A percentile compares a stretch with the other conserved stretches of the same genome.
Conservation (phyloP, 345 rosid species). For the Moricandia arvensis region DNA sequence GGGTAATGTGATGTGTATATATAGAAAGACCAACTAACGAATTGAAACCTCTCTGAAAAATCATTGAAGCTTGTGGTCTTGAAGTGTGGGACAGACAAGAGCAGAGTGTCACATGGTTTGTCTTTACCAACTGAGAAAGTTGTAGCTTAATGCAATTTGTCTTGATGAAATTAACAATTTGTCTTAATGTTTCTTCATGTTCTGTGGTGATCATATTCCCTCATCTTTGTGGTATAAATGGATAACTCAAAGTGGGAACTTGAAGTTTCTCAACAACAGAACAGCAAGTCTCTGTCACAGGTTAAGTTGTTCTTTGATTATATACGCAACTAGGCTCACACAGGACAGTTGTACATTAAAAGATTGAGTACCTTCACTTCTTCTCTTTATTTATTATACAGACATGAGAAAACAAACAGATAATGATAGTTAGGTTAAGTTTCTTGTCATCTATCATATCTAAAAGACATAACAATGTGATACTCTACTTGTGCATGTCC, state of each 20-base stretch:
- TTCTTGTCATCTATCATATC: too few species aligned
- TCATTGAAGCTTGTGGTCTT: constrained; percentile 4
- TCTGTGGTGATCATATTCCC: constrained; percentile 19
- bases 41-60: not conserved
- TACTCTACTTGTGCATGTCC: not conserved
- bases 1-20: constrained; percentile 13
- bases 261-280: constrained; percentile 6
- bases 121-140: not conserved
- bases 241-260: constrained; percentile 12
- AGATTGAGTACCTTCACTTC: not conserved
- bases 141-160: constrained; percentile 5
- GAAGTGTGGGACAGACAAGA: constrained; percentile 13
- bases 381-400: not conserved
- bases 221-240: constrained; percentile 11
- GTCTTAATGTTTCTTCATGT: constrained; percentile 21
- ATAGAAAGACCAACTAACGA: constrained; percentile 15
- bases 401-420: not conserved
- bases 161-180: not conserved
- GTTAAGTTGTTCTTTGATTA: constrained; percentile 1
- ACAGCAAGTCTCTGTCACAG: constrained; percentile 10
- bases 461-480: too few species aligned
- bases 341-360: not conserved
- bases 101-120: constrained; percentile 29
- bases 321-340: not conserved
- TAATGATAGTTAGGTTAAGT: not conserved